Evolutionary conservation across 331 rosid species (phyloP), one percentile per base, ranked within the genome.

Genomic region (Pyracantha coccinea): DNA sequence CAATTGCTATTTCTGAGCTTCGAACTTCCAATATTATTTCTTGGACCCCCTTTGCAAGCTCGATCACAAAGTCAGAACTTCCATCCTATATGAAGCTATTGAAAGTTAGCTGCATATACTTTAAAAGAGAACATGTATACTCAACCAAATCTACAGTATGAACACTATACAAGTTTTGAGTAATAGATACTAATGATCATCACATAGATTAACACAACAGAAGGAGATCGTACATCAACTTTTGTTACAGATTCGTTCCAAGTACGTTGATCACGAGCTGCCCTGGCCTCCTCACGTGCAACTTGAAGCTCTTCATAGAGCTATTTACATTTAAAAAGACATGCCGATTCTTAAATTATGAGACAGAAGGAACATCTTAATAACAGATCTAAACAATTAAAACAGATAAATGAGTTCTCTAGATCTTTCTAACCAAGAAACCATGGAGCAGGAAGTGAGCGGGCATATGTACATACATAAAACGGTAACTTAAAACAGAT

Each of bases 261-360:
- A 74, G 80, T 77, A 80, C 78, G 85, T 58, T 82, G 85, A 75
- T 88, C 91, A 38, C 66, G 80, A 63, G 93, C 96, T 70, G 79
- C 69, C 76, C 77, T 85, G 55, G 92, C 91, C 77, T 84, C 91
- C 79, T 93, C 90, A 69, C 77, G 88, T 69, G 92, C 97, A 71
- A 55, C 68, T 23, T 47, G 74, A 77, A 91, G 94, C 85, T 91
- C 93, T 73, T 86, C 88, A 38, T 83, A 74, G 78, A 93, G 90
- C 98, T 93, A 75, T 62, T 31, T 19, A 74, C 73, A 65, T 50
- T 33, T 61, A 28, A 82, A 41, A 10, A 72, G 25, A 63, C 55
- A 54, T 28, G 15, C 41, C 62, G n/a, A 69, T 74, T 75, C 58
- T 78, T 71, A 64, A 80, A 66, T 10, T 17, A 67, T 45, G 33